phyloP scores from a whole-genome alignment of 106 monocot species.

The Allium cepa region DNA sequence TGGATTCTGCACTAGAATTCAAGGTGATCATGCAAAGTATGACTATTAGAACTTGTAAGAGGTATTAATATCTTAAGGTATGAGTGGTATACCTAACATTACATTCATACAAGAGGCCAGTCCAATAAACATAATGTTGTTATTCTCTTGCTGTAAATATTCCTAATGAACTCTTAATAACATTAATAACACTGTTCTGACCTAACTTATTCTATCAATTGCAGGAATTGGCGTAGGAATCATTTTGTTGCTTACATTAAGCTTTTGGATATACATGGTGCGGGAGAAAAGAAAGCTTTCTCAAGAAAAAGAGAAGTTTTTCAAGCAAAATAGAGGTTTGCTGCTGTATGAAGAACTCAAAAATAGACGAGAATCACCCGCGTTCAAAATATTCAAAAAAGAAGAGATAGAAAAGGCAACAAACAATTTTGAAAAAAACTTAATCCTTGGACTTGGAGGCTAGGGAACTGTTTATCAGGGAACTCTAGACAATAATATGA shows the following conservation, averaged over 20 bases:
- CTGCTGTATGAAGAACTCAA: slow-evolving; percentile 15
- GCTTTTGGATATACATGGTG: neutral
- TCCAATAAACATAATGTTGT: too few relatives aligned
- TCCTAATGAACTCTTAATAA: neutral
- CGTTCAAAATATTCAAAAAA: slow-evolving; percentile 2
- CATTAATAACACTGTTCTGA: neutral
- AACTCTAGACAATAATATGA: neutral
- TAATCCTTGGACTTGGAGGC: slow-evolving; percentile 40
- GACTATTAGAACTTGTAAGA: too few relatives aligned
- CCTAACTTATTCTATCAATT: neutral
- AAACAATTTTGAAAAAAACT: slow-evolving; percentile 19
- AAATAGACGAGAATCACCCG: slow-evolving; percentile 7
- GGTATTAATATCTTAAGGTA: too few relatives aligned
- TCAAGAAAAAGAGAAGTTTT: slow-evolving; percentile 11
- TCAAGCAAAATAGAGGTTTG: slow-evolving; percentile 20
- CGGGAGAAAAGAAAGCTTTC: neutral
- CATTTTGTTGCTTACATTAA: neutral
- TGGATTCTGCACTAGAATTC: too few relatives aligned
- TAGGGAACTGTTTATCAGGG: slow-evolving; percentile 40
- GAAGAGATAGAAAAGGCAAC: slow-evolving; percentile 16
- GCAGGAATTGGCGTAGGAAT: neutral
- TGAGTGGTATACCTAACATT: too few relatives aligned
- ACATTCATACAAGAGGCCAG: too few relatives aligned
- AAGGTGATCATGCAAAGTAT: too few relatives aligned
- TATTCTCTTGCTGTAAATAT: neutral